Percentiles rank a stretch among this genome's conserved stretches.
Evolutionary conservation across 176 grass and related monocot genomes (phyloP).

Genomic region (Pontederia paniculata): DNA sequence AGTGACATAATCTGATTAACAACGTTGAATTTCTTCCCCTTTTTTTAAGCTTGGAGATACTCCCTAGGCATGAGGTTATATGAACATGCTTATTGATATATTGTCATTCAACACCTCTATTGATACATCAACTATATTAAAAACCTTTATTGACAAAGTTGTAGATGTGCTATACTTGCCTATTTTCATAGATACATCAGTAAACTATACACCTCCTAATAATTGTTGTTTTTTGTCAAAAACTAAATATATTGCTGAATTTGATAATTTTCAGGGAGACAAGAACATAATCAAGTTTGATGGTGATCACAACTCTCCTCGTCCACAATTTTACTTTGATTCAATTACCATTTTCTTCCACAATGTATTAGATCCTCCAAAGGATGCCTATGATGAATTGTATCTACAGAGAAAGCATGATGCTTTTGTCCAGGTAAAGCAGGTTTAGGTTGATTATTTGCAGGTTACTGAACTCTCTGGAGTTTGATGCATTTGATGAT

Average conservation of each 20-base stretch:
- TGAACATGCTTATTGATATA: too few relatives aligned
- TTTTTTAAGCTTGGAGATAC: too few relatives aligned
- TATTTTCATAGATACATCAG: too few relatives aligned
- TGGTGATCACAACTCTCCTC: conserved; percentile 95
- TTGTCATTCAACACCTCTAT: too few relatives aligned
- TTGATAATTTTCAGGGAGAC: conserved; percentile 58
- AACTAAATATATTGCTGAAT: not conserved
- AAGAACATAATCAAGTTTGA: conserved; percentile 99
- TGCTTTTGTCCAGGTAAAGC: conserved; percentile 45
- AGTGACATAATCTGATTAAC: too few relatives aligned
- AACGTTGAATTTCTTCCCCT: too few relatives aligned
- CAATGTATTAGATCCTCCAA: conserved; percentile 85
- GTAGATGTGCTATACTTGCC: too few relatives aligned
- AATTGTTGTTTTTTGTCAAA: too few relatives aligned
- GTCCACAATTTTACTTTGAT: conserved; percentile 95
- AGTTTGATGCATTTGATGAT: not conserved
- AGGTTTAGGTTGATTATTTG: conserved; percentile 8
- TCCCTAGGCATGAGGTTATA: too few relatives aligned
- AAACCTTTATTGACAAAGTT: too few relatives aligned
- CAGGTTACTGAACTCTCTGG: not conserved
- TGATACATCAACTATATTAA: too few relatives aligned
- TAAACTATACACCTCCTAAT: too few relatives aligned
- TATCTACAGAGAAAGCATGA: conserved; percentile 35
- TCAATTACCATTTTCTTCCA: conserved; percentile 99
- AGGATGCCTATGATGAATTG: conserved; percentile 44